Evolutionary conservation across 805 yeast species (phyloP), one percentile per base, ranked within the genome.

Genomic region (Candida verbasci): DNA sequence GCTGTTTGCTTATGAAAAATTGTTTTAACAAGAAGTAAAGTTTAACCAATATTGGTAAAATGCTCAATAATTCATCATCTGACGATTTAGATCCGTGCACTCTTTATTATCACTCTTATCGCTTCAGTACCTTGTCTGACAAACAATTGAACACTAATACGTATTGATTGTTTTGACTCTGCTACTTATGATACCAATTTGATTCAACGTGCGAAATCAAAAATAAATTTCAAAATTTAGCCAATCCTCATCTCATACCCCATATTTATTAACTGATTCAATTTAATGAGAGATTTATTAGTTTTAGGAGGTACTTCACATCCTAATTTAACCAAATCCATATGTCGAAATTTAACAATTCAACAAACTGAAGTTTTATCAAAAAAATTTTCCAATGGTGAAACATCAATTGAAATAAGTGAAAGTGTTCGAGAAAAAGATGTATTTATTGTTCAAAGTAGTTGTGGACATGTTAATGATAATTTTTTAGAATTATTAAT

Each of bases 341-440:
- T 93, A 28, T 87, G 96, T 60, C 72, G 76, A 9, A 80, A 81
- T 50, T 65, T 93, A 31, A 81, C 87, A n/a, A 66, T 88, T 11
- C 80, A 80, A 17, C 75, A 78, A 40, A 89, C 94, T 6, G 67
- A 72, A 18, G 85, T 83, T 12, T 68, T 68, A 31, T 68, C 80
- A 40, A 76, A 76, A 41, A 81, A 81, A 54, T 67, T 67, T 41
- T 82, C 91, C 42, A 93, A 93, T 55, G 99, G 98, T 37, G 99
- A 93, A 55, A 89, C 96, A 3, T 80, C 91, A 20, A 86, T 93
- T 40, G 83, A 82, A 39, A 77, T 93, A 38, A 72, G 74, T 37
- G 95, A 88, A 51, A 84, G 95, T 9, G 97, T 93, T 17, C 74
- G 99, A 53, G 97, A 89, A 47, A 93, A 93, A 60, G 97, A 93